Percentiles rank a stretch among this genome's conserved stretches.
Evolutionary conservation across 192 early-diverging fungal species (phyloP).

Genomic region (Coemansia sp.): DNA sequence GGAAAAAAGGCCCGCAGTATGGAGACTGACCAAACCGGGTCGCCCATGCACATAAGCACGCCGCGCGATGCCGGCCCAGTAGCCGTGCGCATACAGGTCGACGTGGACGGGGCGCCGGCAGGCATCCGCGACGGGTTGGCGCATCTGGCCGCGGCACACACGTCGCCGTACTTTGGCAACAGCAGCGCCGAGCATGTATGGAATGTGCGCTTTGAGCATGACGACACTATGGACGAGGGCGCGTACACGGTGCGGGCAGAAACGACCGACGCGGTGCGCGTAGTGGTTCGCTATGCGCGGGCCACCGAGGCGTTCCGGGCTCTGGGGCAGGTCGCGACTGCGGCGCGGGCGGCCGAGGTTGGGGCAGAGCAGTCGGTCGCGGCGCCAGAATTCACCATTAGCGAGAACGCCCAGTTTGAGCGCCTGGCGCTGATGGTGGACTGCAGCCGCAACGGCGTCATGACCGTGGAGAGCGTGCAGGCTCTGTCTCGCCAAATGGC

Average conservation of each 20-base stretch:
- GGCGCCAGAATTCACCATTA: slow-evolving; percentile 42
- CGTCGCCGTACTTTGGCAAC: slow-evolving; percentile 18
- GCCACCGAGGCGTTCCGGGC: slow-evolving; percentile 60
- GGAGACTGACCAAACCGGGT: slow-evolving; percentile 7
- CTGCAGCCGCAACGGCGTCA: slow-evolving; percentile 77
- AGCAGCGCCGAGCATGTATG: slow-evolving; percentile 4
- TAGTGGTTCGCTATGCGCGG: slow-evolving; percentile 25
- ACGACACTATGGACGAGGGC: slow-evolving; percentile 2
- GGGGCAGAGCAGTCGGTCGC: slow-evolving; percentile 11
- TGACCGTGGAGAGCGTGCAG: slow-evolving; percentile 55
- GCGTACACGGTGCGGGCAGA: slow-evolving; percentile 9
- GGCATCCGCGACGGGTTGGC: slow-evolving; percentile 24
- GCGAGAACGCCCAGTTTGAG: slow-evolving; percentile 63
- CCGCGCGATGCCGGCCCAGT: slow-evolving; percentile 37
- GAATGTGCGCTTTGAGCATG: slow-evolving; percentile 29
- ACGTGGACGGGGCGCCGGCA: slow-evolving; percentile 19
- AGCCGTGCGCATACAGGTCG: slow-evolving; percentile 17
- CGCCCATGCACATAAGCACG: slow-evolving; percentile 40
- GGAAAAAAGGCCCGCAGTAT: no score
- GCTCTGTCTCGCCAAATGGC: slow-evolving; percentile 69
- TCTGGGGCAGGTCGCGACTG: slow-evolving; percentile 60
- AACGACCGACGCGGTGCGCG: neutral
- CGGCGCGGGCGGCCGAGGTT: slow-evolving; percentile 46
- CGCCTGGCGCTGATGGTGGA: slow-evolving; percentile 78
- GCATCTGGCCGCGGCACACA: slow-evolving; percentile 27